phyloP scores from a whole-genome alignment of 1,139 yeast genomes.

The Magnusiomyces paraingens region DNA sequence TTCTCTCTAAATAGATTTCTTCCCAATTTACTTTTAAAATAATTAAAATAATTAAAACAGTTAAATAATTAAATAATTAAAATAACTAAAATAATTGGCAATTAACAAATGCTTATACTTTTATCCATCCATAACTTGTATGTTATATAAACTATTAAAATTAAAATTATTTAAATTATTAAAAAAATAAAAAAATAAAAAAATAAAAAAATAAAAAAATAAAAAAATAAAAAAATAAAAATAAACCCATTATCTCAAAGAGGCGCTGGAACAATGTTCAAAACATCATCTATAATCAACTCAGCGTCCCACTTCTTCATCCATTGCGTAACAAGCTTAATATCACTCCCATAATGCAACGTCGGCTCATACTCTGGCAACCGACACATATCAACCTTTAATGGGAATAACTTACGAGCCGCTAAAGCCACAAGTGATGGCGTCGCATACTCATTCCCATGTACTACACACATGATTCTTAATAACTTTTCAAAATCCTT shows the following conservation, averaged over 20 bases:
- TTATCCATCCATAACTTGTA: too few species aligned
- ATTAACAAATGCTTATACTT: too few species aligned
- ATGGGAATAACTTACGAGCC: slow-evolving; percentile 42
- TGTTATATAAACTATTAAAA: too few species aligned
- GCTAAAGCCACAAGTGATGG: slow-evolving; percentile 47
- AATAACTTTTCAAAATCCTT: slow-evolving; percentile 39
- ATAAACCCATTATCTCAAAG: slow-evolving; percentile 24
- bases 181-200: too few species aligned
- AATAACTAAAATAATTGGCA: too few species aligned
- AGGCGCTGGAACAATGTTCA: slow-evolving; percentile 45
- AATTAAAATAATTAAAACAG: too few species aligned
- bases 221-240: too few species aligned
- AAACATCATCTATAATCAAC: slow-evolving; percentile 44
- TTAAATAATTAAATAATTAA: too few species aligned
- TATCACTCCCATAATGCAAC: slow-evolving; percentile 48
- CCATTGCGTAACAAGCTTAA: slow-evolving; percentile 37
- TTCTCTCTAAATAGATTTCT: too few species aligned
- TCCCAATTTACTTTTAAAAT: too few species aligned
- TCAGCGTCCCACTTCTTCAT: slow-evolving; percentile 41
- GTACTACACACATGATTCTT: slow-evolving; percentile 38
- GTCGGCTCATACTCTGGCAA: slow-evolving; percentile 44
- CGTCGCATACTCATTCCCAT: slow-evolving; percentile 40
- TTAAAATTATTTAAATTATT: too few species aligned
- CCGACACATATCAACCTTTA: slow-evolving; percentile 36
- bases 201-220: too few species aligned